Evolutionary conservation across 768 basidiomycete genomes (phyloP).

Genomic region (Tylopilus subfusipes): DNA sequence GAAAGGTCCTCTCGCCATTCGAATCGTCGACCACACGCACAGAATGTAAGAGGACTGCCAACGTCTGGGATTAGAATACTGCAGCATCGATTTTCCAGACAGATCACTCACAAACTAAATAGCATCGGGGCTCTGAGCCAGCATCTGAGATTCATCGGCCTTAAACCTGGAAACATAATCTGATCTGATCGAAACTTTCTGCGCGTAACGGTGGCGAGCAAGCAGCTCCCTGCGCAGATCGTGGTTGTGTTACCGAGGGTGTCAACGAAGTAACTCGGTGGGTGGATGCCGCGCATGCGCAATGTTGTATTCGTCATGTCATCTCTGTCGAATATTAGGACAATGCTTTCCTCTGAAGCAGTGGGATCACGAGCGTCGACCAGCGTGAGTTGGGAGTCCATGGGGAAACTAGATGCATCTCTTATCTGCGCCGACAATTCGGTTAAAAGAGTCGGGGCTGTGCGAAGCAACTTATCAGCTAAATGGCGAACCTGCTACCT

Average conservation of each 20-base stretch:
- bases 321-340: conserved; percentile 13
- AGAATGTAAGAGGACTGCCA: conserved; percentile 13
- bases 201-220: conserved; percentile 15
- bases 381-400: conserved; percentile 21
- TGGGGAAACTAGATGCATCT: neutral
- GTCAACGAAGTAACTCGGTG: conserved; percentile 10
- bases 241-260: conserved; percentile 6
- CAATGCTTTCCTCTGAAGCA: neutral
- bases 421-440: neutral
- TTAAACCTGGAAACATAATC: conserved; percentile 11
- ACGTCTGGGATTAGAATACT: neutral
- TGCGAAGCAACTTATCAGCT: neutral
- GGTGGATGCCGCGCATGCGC: neutral
- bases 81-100: neutral
- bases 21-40: conserved; percentile 4
- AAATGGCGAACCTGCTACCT: neutral
- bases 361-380: neutral
- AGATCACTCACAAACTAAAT: conserved; percentile 11
- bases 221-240: neutral
- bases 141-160: conserved; percentile 4
- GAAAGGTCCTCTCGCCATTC: conserved; percentile 7
- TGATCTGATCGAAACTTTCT: conserved; percentile 9
- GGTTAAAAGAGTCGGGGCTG: neutral
- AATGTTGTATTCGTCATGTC: conserved; percentile 12
- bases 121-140: conserved; percentile 13